Conservation (phyloP, 1,284 basidiomycete genomes). For the Ustilago bromivora region DNA sequence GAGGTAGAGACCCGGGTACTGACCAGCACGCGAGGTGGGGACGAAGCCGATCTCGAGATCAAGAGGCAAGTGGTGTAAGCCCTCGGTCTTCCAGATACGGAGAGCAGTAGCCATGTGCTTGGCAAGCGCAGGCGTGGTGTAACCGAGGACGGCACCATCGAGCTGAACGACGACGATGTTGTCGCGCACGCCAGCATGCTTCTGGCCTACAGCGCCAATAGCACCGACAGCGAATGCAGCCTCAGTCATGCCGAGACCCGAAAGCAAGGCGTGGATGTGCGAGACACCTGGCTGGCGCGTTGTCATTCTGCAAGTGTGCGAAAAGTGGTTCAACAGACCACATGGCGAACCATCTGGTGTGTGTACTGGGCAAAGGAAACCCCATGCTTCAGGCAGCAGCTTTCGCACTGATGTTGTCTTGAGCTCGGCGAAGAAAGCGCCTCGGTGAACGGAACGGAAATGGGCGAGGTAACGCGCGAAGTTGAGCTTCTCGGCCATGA, state of each 20-base stretch:
- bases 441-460: slow-evolving; percentile 98
- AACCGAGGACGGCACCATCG: slow-evolving; percentile 95
- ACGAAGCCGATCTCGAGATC: slow-evolving; percentile 97
- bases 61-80: slow-evolving; percentile 80
- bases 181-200: slow-evolving; percentile 77
- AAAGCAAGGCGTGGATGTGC: slow-evolving; percentile 84
- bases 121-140: slow-evolving; percentile 83
- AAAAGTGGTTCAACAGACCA: slow-evolving; percentile 96
- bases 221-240: slow-evolving; percentile 69
- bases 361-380: slow-evolving; percentile 98
- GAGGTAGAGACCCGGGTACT: slow-evolving; percentile 95
- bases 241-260: slow-evolving; percentile 93
- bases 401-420: slow-evolving; percentile 99
- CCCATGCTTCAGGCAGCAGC: slow-evolving; percentile 97
- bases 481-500: slow-evolving; percentile 98
- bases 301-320: slow-evolving; percentile 91
- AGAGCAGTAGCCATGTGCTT: slow-evolving; percentile 84
- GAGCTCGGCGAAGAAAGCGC: slow-evolving; percentile 98
- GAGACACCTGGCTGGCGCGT: slow-evolving; percentile 81
- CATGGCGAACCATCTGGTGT: slow-evolving; percentile 98
- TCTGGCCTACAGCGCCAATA: slow-evolving; percentile 25
- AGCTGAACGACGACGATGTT: slow-evolving; percentile 89
- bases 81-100: slow-evolving; percentile 95
- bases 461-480: slow-evolving; percentile 98
- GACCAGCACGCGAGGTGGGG: slow-evolving; percentile 88